phyloP scores from a whole-genome alignment of 345 rosid species.

The Moringa oleifera region DNA sequence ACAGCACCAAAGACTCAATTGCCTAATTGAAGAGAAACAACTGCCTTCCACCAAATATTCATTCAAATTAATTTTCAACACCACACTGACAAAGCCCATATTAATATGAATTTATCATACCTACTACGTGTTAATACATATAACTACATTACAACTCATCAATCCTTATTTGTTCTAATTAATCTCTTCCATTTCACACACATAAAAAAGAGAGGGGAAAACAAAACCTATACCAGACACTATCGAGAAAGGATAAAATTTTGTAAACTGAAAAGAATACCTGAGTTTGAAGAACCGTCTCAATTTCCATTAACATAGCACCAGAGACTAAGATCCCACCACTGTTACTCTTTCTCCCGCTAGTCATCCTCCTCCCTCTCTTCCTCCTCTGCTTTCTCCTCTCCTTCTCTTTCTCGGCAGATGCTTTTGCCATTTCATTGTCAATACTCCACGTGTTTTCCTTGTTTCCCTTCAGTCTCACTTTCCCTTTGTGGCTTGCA shows the following conservation, averaged over 20 bases:
- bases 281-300: slow-evolving; percentile 89
- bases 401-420: slow-evolving; percentile 24
- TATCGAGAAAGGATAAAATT: no score
- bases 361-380: slow-evolving; percentile 40
- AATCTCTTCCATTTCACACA: background rate
- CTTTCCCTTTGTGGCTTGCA: slow-evolving; percentile 25
- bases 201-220: no score
- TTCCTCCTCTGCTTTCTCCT: slow-evolving; percentile 31
- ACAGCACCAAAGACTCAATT: no score
- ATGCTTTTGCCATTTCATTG: slow-evolving; percentile 48
- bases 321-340: slow-evolving; percentile 57
- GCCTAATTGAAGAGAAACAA: no score
- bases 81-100: background rate
- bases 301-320: slow-evolving; percentile 67
- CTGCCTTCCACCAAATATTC: no score
- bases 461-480: slow-evolving; percentile 43
- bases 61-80: background rate
- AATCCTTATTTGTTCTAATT: background rate
- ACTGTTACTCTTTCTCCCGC: slow-evolving; percentile 32
- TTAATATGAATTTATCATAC: no score
- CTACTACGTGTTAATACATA: no score
- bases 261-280: slow-evolving; percentile 19
- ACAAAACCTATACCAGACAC: background rate
- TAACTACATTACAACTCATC: background rate
- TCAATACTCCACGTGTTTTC: slow-evolving; percentile 83